Evolutionary conservation across 306 rosid species (phyloP), one percentile per base, ranked within the genome.

Genomic region (Rubus parviflorus): DNA sequence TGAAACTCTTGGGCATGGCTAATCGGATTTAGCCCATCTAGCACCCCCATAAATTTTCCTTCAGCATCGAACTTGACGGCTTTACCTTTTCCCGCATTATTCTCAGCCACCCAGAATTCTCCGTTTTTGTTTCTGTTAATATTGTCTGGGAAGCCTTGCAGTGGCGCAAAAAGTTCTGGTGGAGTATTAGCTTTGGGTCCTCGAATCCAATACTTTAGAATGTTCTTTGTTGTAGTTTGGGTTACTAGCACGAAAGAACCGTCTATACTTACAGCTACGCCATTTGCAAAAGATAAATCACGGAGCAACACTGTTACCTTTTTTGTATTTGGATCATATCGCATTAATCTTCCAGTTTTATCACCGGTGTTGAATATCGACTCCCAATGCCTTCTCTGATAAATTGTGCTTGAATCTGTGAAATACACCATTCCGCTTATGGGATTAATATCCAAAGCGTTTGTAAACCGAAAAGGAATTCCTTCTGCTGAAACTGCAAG

Each of bases 381-480:
- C n/a, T 61, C 67, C 7, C 67, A 61, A 0, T 79, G 79, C 86
- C 89, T 81, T 86, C 89, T 83, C 77, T 88, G 90, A 13, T 23
- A 90, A 0, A 75, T 0, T 10, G 37, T 8, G 41, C 41, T 61
- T 0, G 5, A 25, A 15, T 61, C 11, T 6, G 67, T 30, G 67
- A 61, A 30, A 3, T 75, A 89, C 89, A 90, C 79, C 2, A 51
- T 63, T 9, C 88, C 87, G 0, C 86, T 86, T 35, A n/a, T 64
- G 42, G 66, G 12, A 62, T 84, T 84, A 15, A 90, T 77, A 4
- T 90, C 89, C 53, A 90, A 42, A 66, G 84, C 88, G 74, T 88
- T 90, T 38, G 80, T 64, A 53, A 90, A 90, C 37, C 70, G 54
- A 4, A 87, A 67, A 4, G 90, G 90, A 4, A 75, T 17, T 13